Conservation (phyloP, 2,329 filamentous ascomycete species). For the Trichoderma pleuroti region DNA sequence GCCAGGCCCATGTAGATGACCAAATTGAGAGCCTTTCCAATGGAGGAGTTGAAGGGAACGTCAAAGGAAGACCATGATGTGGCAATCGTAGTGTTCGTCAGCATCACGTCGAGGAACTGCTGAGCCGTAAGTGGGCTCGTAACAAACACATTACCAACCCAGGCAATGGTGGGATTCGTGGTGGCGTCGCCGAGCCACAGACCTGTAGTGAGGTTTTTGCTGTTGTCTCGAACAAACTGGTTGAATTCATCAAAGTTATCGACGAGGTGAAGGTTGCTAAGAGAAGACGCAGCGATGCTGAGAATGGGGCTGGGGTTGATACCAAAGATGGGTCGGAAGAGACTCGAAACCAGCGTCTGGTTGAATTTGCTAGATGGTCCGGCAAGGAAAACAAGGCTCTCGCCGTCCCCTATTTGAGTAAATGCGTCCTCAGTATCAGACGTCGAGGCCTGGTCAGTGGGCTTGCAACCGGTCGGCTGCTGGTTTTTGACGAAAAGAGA, state of each 20-base stretch:
- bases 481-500: constrained; percentile 68
- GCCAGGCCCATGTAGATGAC: constrained; percentile 79
- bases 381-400: constrained; percentile 29
- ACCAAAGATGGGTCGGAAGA: constrained; percentile 42
- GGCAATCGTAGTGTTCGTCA: constrained; percentile 65
- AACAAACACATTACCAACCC: constrained; percentile 60
- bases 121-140: constrained; percentile 59
- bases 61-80: constrained; percentile 74
- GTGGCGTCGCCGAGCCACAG: constrained; percentile 67
- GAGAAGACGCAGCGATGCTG: constrained; percentile 10
- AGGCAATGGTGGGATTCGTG: constrained; percentile 64
- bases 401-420: constrained; percentile 32
- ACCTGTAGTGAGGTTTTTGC: constrained; percentile 67
- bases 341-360: constrained; percentile 25
- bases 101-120: constrained; percentile 62
- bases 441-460: constrained; percentile 45
- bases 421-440: constrained; percentile 38
- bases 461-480: constrained; percentile 49
- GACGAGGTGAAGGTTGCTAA: constrained; percentile 48
- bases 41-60: constrained; percentile 63
- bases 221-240: constrained; percentile 58
- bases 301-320: constrained; percentile 22
- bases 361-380: constrained; percentile 40
- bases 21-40: constrained; percentile 72
- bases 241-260: constrained; percentile 67